Conservation (phyloP, 768 basidiomycete species). For the Mrakia frigida region DNA sequence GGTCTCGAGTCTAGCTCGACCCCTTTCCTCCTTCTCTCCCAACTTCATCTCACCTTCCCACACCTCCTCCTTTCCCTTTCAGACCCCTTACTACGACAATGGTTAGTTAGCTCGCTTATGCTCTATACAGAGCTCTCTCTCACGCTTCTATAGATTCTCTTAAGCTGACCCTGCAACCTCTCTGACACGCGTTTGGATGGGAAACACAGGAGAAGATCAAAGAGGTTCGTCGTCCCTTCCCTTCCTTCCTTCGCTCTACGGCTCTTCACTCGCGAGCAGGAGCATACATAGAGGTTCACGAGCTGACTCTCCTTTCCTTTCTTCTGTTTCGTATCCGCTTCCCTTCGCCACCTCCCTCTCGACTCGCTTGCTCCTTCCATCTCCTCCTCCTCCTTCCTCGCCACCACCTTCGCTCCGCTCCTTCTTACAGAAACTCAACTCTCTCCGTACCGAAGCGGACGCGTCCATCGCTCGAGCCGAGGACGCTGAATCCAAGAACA, state of each 20-base stretch:
- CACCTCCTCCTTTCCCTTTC: too few relatives aligned
- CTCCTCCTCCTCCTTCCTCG: slow-evolving; percentile 7
- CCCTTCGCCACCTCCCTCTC: neutral
- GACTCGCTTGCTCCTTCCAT: slow-evolving; percentile 20
- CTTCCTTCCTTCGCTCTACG: neutral
- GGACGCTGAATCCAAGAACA: slow-evolving; percentile 64
- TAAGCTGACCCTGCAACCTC: neutral
- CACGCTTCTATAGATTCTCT: too few relatives aligned
- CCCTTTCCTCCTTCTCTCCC: too few relatives aligned
- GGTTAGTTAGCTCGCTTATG: neutral
- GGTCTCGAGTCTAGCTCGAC: too few relatives aligned
- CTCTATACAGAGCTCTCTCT: neutral
- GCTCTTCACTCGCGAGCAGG: neutral
- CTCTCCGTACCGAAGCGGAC: slow-evolving; percentile 81
- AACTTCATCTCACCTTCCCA: too few relatives aligned
- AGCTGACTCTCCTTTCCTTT: neutral
- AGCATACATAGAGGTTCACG: neutral
- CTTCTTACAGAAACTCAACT: slow-evolving; percentile 50
- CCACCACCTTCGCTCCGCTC: neutral
- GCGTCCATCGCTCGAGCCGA: slow-evolving; percentile 74
- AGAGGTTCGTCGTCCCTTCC: slow-evolving; percentile 44
- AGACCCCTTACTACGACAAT: neutral
- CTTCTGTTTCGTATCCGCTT: too few relatives aligned
- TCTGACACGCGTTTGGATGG: too few relatives aligned
- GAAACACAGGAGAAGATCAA: slow-evolving; percentile 50